Conservation (phyloP, 2,329 filamentous ascomycete genomes). For the Fusarium poae region DNA sequence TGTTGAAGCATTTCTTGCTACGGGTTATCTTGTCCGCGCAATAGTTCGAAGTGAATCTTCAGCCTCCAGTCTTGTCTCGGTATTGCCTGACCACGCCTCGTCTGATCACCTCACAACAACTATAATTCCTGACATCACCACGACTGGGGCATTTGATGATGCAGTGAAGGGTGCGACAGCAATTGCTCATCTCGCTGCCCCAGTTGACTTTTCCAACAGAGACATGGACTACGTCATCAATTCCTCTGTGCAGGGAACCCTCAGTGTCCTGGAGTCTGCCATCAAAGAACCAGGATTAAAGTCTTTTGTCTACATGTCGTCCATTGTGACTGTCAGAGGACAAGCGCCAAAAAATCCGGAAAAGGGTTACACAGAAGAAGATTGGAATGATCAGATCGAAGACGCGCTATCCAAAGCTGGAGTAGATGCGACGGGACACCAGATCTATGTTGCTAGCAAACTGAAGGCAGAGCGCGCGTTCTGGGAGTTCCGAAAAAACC, state of each 20-base stretch:
- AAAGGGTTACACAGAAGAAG: conserved; percentile 14
- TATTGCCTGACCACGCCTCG: conserved; percentile 1
- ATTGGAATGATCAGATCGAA: conserved; percentile 29
- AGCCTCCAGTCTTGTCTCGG: conserved; percentile 18
- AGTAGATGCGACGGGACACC: conserved; percentile 8
- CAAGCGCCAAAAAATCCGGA: neutral
- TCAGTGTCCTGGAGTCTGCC: conserved; percentile 9
- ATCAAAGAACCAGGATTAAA: neutral
- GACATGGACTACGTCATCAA: conserved; percentile 26
- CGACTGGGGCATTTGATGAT: conserved; percentile 9
- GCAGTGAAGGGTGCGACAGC: neutral
- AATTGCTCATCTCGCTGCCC: conserved; percentile 17
- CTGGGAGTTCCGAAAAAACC: conserved; percentile 13
- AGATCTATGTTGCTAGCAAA: conserved; percentile 26
- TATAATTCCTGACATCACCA: neutral
- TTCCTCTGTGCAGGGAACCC: conserved; percentile 15
- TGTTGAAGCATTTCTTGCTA: conserved; percentile 20
- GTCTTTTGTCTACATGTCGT: conserved; percentile 24
- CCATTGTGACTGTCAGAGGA: conserved; percentile 12
- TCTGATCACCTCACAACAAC: neutral
- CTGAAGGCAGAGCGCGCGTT: conserved; percentile 26
- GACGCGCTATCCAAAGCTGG: conserved; percentile 2
- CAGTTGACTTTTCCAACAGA: conserved; percentile 19
- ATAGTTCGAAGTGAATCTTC: conserved; percentile 15
- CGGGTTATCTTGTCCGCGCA: conserved; percentile 16